phyloP scores from a whole-genome alignment of 306 rosid genomes.

The Pueraria montana region DNA sequence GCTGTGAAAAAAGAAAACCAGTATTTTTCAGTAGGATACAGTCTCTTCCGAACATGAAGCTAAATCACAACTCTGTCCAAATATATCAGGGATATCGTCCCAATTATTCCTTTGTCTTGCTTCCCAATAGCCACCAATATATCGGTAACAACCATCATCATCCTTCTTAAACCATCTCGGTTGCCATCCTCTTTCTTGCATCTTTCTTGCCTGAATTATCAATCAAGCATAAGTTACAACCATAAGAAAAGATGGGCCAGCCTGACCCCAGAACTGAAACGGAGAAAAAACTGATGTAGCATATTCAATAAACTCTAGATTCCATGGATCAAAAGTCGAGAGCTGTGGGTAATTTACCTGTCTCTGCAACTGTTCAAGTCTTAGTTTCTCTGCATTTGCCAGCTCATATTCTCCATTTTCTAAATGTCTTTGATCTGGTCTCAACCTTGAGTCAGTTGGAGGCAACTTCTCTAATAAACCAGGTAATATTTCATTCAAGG shows the following conservation, averaged over 20 bases:
- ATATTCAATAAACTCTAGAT: conserved; percentile 21
- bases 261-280: background rate
- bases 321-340: background rate
- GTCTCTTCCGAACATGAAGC: conserved; percentile 75
- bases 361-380: conserved; percentile 98
- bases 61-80: conserved; percentile 75
- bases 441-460: conserved; percentile 95
- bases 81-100: conserved; percentile 86
- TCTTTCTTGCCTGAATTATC: conserved; percentile 83
- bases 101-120: conserved; percentile 77
- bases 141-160: conserved; percentile 88
- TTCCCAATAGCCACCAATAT: conserved; percentile 95
- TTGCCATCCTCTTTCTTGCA: conserved; percentile 99
- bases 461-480: conserved; percentile 79
- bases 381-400: conserved; percentile 93
- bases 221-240: conserved; percentile 33
- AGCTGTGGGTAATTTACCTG: conserved; percentile 66
- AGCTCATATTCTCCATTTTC: conserved; percentile 95
- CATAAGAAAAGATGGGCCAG: background rate
- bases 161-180: conserved; percentile 95
- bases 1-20: conserved; percentile 15
- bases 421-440: conserved; percentile 96
- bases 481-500: conserved; percentile 89
- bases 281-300: background rate
- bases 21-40: conserved; percentile 39